phyloP scores from a whole-genome alignment of 2,329 filamentous ascomycete species.

The Xylaria sp. region DNA sequence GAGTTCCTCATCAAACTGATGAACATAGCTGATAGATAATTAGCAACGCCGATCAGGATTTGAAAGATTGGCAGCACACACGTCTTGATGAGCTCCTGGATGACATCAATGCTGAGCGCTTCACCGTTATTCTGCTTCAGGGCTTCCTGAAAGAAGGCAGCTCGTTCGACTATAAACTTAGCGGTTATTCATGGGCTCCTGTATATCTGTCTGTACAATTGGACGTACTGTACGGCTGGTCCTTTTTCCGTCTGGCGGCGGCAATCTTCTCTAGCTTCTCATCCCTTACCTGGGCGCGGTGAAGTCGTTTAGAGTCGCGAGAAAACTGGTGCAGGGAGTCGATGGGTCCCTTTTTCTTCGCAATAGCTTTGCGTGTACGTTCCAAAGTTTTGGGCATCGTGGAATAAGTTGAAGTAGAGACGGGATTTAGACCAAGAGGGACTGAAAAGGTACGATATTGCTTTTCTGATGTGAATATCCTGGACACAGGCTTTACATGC shows the following conservation, averaged over 20 bases:
- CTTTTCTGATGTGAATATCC: neutral
- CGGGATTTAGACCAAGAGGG: neutral
- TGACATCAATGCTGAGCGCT: slow-evolving; percentile 63
- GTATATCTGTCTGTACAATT: neutral
- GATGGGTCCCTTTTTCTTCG: slow-evolving; percentile 82
- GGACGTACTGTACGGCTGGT: slow-evolving; percentile 74
- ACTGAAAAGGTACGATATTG: neutral
- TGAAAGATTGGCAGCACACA: slow-evolving; percentile 52
- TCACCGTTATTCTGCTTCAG: slow-evolving; percentile 62
- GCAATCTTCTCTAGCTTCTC: slow-evolving; percentile 81
- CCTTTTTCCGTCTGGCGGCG: slow-evolving; percentile 75
- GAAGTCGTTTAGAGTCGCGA: slow-evolving; percentile 82
- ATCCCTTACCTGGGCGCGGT: slow-evolving; percentile 82
- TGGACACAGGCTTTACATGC: neutral
- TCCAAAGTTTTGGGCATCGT: slow-evolving; percentile 79
- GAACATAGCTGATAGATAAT: slow-evolving; percentile 63
- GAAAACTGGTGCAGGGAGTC: slow-evolving; percentile 87
- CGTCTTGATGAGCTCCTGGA: slow-evolving; percentile 71
- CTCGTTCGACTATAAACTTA: slow-evolving; percentile 66
- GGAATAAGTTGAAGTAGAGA: slow-evolving; percentile 1
- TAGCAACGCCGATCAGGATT: neutral
- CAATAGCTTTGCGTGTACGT: slow-evolving; percentile 89
- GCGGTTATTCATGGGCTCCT: slow-evolving; percentile 9
- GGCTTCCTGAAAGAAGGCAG: slow-evolving; percentile 76
- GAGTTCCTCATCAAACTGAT: slow-evolving; percentile 77